These are phyloP conservation scores for Hortaea werneckii DNA, from an alignment of 2,329 filamentous ascomycete species.

Conservation along the genomic window DNA sequence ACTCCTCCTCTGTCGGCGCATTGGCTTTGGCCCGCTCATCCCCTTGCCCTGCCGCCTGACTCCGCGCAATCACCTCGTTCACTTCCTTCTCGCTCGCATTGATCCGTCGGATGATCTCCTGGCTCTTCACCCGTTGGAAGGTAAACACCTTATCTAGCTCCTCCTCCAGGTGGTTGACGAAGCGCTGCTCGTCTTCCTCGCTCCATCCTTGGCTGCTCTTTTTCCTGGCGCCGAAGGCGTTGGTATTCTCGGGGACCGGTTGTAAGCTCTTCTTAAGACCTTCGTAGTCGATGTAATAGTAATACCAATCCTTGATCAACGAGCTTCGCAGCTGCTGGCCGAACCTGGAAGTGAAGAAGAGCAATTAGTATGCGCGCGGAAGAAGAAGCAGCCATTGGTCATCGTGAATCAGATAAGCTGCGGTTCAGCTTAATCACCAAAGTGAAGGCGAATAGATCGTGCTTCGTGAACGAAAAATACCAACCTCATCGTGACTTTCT, in stretches of 20 bases:
- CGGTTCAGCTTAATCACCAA: neutral
- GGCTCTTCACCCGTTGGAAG: constrained; percentile 94
- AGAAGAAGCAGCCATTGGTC: no score
- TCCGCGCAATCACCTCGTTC: constrained; percentile 67
- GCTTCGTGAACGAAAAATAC: neutral
- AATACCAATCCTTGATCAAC: constrained; percentile 92
- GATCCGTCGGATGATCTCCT: constrained; percentile 88
- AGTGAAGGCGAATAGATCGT: neutral
- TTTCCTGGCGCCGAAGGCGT: constrained; percentile 30
- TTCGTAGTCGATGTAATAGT: constrained; percentile 98
- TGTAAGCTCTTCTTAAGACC: constrained; percentile 82
- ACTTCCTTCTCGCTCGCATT: constrained; percentile 82
- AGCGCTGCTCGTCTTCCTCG: constrained; percentile 82
- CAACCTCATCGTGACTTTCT: neutral
- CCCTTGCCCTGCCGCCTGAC: constrained; percentile 40
- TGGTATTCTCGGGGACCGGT: constrained; percentile 51
- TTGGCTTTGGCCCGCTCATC: constrained; percentile 26
- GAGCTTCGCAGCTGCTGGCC: constrained; percentile 94
- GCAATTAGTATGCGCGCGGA: neutral
- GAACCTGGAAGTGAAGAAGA: constrained; percentile 47
- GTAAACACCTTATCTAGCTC: constrained; percentile 97
- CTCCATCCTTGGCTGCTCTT: constrained; percentile 57
- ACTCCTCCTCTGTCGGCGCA: constrained; percentile 75
- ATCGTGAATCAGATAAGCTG: neutral
- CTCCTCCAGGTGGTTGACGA: constrained; percentile 75